These are phyloP conservation scores for Tilletiopsis washingtonensis DNA, from an alignment of 1,284 basidiomycete genomes.

Conservation along the genomic window DNA sequence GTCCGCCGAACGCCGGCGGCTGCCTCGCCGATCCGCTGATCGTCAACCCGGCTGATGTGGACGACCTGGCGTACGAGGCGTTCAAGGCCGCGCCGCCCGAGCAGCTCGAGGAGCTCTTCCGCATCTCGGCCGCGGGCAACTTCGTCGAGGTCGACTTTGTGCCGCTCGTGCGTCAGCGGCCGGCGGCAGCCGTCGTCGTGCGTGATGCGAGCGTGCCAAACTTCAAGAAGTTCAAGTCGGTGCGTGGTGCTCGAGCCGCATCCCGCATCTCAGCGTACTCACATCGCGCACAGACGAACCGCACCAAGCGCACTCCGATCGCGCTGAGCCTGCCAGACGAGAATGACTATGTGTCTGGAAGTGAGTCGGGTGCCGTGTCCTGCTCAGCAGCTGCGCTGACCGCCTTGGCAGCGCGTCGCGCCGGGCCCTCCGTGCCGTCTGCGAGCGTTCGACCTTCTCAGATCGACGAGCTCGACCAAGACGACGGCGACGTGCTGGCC, in stretches of 20 bases:
- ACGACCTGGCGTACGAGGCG: conserved; percentile 6
- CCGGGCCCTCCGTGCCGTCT: background rate
- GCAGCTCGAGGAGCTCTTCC: conserved; percentile 6
- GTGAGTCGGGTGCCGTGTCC: conserved; percentile 3
- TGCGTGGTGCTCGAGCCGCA: background rate
- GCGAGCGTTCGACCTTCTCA: background rate
- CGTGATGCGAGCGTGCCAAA: conserved; percentile 1
- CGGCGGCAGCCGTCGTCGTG: background rate
- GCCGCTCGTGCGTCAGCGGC: conserved; percentile 14
- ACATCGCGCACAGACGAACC: background rate
- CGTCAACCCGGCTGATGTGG: background rate
- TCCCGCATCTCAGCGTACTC: background rate
- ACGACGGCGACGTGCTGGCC: background rate
- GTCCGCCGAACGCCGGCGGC: background rate
- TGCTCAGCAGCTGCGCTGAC: conserved; percentile 6
- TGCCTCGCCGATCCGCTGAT: background rate
- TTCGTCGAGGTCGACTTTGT: conserved; percentile 42
- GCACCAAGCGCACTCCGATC: conserved; percentile 2
- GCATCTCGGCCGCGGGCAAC: conserved; percentile 27
- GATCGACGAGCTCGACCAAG: too few relatives aligned
- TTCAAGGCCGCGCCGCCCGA: background rate
- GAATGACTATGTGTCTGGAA: conserved; percentile 18
- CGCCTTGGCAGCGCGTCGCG: background rate
- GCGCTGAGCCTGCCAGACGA: conserved; percentile 14
- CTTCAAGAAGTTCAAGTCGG: conserved; percentile 10